These are phyloP conservation scores for Ulota crispa DNA, from an alignment of 225 moss, liverwort and hornwort species.

Conservation along the genomic window DNA sequence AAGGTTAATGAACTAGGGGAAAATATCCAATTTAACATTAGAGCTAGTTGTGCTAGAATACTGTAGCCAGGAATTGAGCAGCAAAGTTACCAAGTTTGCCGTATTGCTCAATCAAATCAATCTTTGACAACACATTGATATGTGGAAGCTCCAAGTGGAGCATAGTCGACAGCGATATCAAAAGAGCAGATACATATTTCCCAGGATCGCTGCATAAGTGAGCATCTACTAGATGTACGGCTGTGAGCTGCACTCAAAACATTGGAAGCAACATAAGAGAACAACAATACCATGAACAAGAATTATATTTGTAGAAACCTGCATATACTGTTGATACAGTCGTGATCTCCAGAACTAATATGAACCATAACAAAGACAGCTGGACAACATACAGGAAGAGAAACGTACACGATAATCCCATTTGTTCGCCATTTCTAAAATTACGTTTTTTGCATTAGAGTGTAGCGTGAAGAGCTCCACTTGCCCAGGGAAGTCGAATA, in stretches of 20 bases:
- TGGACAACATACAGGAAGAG: neutral
- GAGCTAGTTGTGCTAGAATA: neutral
- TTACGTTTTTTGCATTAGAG: constrained; percentile 83
- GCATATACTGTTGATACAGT: neutral
- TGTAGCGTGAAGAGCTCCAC: constrained; percentile 99
- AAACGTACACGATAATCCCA: constrained; percentile 83
- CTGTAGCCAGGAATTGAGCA: constrained; percentile 1
- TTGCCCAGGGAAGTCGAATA: constrained; percentile 98
- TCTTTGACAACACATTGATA: constrained; percentile 95
- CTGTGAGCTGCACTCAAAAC: constrained; percentile 82
- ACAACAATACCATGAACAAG: neutral
- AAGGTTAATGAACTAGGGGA: neutral
- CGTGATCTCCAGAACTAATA: neutral
- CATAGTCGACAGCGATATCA: constrained; percentile 93
- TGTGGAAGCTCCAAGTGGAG: constrained; percentile 99
- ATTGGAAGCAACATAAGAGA: constrained; percentile 10
- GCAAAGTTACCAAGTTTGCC: constrained; percentile 83
- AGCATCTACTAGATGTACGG: constrained; percentile 95
- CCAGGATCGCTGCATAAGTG: constrained; percentile 99
- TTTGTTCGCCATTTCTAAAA: constrained; percentile 82
- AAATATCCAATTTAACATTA: neutral
- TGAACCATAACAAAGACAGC: neutral
- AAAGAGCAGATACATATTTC: constrained; percentile 91
- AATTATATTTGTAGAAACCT: neutral
- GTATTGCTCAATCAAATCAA: constrained; percentile 98